Conservation (phyloP, 495 filamentous ascomycete species). For the Penicillium robsamsonii region DNA sequence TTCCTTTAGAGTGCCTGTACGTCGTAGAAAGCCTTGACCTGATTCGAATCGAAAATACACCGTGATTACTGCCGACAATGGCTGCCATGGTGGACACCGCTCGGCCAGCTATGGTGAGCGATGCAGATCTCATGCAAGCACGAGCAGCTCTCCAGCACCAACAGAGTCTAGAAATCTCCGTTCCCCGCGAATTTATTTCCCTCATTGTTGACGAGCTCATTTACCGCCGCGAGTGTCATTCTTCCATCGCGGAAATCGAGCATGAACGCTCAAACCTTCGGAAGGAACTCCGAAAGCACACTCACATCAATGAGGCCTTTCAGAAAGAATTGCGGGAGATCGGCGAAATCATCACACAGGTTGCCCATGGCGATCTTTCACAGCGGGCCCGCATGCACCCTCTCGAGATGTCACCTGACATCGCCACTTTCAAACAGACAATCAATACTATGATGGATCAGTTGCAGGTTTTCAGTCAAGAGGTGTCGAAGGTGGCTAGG, state of each 20-base stretch:
- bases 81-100: constrained; percentile 20
- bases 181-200: constrained; percentile 57
- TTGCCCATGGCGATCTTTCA: constrained; percentile 84
- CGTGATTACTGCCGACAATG: constrained; percentile 13
- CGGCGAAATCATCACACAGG: constrained; percentile 85
- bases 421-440: constrained; percentile 87
- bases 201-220: constrained; percentile 52
- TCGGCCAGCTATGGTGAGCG: constrained; percentile 42
- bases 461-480: constrained; percentile 85
- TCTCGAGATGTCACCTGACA: constrained; percentile 90
- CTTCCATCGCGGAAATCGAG: constrained; percentile 36
- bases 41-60: neutral
- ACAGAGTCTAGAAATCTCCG: constrained; percentile 58
- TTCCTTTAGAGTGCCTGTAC: neutral
- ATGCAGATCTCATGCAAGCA: constrained; percentile 61
- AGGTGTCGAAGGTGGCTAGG: constrained; percentile 85
- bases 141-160: constrained; percentile 66
- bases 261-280: constrained; percentile 60
- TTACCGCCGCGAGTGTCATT: constrained; percentile 30
- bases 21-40: neutral
- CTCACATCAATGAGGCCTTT: constrained; percentile 91
- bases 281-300: constrained; percentile 82
- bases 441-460: constrained; percentile 96
- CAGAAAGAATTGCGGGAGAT: constrained; percentile 90
- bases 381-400: constrained; percentile 89